These are phyloP conservation scores for Trichoderma breve DNA, from an alignment of 2,329 filamentous ascomycete species.

Conservation along the genomic window DNA sequence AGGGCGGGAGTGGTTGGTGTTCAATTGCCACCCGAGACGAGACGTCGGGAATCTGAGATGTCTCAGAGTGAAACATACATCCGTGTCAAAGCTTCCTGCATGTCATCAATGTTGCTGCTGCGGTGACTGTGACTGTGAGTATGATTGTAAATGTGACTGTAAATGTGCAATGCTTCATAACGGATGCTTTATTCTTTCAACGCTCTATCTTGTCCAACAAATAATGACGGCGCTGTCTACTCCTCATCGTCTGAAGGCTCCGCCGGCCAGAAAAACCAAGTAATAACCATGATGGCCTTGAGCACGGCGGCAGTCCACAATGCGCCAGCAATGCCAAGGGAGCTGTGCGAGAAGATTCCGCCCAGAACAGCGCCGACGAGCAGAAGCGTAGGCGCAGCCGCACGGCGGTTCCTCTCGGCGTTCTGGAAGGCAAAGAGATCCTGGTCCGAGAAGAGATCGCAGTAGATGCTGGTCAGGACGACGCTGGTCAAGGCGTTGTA, in stretches of 20 bases:
- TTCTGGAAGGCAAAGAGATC: conserved; percentile 46
- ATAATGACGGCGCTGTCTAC: background rate
- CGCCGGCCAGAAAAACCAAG: conserved; percentile 61
- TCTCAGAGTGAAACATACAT: background rate
- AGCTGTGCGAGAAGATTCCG: conserved; percentile 48
- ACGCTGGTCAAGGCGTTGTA: conserved; percentile 73
- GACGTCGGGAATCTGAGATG: background rate
- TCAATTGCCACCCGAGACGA: background rate
- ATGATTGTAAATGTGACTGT: background rate
- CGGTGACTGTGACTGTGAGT: background rate
- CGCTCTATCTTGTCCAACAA: background rate
- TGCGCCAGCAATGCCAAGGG: conserved; percentile 49
- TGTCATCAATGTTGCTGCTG: background rate
- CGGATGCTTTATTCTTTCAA: background rate
- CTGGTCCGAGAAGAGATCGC: conserved; percentile 70
- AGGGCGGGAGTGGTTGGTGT: background rate
- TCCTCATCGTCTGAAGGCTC: conserved; percentile 36
- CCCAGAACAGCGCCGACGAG: conserved; percentile 50
- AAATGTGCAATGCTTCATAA: background rate
- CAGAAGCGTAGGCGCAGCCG: conserved; percentile 49
- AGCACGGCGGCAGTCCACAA: conserved; percentile 59
- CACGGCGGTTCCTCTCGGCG: conserved; percentile 49
- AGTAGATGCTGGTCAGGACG: conserved; percentile 78
- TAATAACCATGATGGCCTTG: conserved; percentile 54
- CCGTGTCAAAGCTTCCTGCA: background rate